Base-by-base conservation (phyloP, 495 filamentous ascomycete genomes). In the Talaromyces stipitatus region DNA sequence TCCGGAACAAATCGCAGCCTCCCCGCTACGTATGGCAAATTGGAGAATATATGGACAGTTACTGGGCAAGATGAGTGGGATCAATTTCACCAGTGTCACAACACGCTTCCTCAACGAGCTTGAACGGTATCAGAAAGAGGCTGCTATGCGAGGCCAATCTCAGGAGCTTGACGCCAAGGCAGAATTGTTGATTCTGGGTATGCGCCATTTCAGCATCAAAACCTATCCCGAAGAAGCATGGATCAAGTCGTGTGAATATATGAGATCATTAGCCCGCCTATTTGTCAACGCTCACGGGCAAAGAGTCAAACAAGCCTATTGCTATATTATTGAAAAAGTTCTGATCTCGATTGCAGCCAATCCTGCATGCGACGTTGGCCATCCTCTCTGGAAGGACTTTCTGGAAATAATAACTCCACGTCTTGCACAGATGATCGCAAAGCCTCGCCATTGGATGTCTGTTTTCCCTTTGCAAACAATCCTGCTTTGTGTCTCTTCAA, bases 21-120 rank as follows among this genome's bases (percentile, higher is more conserved):
- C 90, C 2, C 83, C 89, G 4, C 79, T 96, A 7, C 86, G 89
- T 58, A 82, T 91, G 73, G 87, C 94, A 14, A 97, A 97, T 67
- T 97, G 94, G 94, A 86, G 87, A 55, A 85, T 97, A 11, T 96
- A 95, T 63, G 85, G 87, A 23, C 90, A 95, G 64, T 73, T 97
- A 16, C 77, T 99, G 10, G 94, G 94, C 12, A 91, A 89, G 23
- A 96, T 99, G 91, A 95, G 94, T 69, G 88, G 86, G 53, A 82
- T 90, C 60, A 90, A 92, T 65, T 96, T 99, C 69, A 73, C 82
- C 26, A 89, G 83, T 58, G 92, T 99, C 27, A 81, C 88, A 23
- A 82, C 85, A 54, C 83, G 89, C 22, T 99, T 95, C 66, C 71
- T 95, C 55, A 69, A 69, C 20, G 92, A 97, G 66, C 80, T 99